Percentiles rank a stretch among this genome's conserved stretches.
Conservation (phyloP, 1,139 yeast species). For the Kodamaea sp. region DNA sequence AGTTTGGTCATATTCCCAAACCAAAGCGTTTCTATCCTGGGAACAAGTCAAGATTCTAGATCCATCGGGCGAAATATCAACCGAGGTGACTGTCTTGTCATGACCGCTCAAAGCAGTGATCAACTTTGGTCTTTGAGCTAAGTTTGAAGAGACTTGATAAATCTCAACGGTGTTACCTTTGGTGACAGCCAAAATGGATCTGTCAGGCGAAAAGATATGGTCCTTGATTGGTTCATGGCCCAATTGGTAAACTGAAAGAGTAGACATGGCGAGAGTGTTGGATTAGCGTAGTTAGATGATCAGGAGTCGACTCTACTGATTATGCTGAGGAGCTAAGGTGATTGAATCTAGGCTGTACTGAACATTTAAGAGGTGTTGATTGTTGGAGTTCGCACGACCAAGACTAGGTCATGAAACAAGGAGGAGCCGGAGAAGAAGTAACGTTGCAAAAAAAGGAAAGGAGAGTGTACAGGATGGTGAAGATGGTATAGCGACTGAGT, state of each 20-base stretch:
- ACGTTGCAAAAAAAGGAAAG: too few species aligned
- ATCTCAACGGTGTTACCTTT: constrained; percentile 76
- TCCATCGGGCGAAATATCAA: constrained; percentile 88
- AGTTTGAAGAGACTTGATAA: constrained; percentile 50
- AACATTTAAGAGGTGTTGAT: too few species aligned
- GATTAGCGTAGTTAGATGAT: neutral
- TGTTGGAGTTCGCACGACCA: neutral
- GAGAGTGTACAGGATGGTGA: too few species aligned
- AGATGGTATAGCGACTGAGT: too few species aligned
- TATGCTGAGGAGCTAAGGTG: neutral
- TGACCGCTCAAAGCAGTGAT: constrained; percentile 75
- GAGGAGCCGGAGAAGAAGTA: too few species aligned
- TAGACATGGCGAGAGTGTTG: constrained; percentile 18
- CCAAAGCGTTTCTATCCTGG: constrained; percentile 96
- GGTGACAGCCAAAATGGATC: constrained; percentile 74
- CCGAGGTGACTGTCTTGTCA: constrained; percentile 93
- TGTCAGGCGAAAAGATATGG: constrained; percentile 80
- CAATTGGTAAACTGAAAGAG: constrained; percentile 54
- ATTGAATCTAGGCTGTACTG: too few species aligned
- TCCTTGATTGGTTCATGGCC: constrained; percentile 88
- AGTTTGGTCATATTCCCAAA: constrained; percentile 70
- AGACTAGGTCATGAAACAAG: neutral
- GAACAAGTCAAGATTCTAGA: constrained; percentile 89
- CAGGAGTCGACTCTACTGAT: constrained; percentile 43
- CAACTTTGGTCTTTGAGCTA: constrained; percentile 44